A percentile compares a stretch with the other conserved stretches of the same genome.
Conservation (phyloP, 2,329 filamentous ascomycete genomes). For the Huntiella decipiens region DNA sequence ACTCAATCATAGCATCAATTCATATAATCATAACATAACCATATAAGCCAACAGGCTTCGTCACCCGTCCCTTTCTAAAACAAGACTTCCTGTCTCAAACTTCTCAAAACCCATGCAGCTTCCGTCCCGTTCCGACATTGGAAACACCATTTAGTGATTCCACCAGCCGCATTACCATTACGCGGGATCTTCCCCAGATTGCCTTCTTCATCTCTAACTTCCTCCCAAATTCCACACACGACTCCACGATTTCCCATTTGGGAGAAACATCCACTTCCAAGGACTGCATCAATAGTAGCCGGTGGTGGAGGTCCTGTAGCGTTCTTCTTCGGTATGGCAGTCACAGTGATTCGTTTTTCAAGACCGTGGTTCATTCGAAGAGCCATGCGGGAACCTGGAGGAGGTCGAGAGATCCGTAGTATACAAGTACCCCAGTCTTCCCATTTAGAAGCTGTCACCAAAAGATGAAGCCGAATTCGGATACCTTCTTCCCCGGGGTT, state of each 20-base stretch:
- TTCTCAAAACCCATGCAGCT: constrained; percentile 35
- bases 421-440: constrained; percentile 73
- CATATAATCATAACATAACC: background rate
- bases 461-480: constrained; percentile 69
- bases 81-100: constrained; percentile 36
- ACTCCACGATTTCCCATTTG: constrained; percentile 70
- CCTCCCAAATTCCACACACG: constrained; percentile 74
- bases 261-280: constrained; percentile 72
- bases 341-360: constrained; percentile 73
- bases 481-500: constrained; percentile 57
- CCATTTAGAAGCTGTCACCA: constrained; percentile 65
- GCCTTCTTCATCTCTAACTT: constrained; percentile 44
- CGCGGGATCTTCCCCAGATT: constrained; percentile 32
- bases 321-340: constrained; percentile 43
- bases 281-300: constrained; percentile 61
- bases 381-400: constrained; percentile 37
- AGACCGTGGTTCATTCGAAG: constrained; percentile 42
- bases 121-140: constrained; percentile 34
- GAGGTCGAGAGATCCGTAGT: constrained; percentile 66
- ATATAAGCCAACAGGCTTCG: background rate
- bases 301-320: constrained; percentile 31
- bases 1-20: too few relatives aligned
- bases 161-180: constrained; percentile 31
- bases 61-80: constrained; percentile 5
- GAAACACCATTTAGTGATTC: constrained; percentile 45